Percentiles rank a stretch among this genome's conserved stretches.
Conservation (phyloP, 1,284 basidiomycete species). For the Apiotrichum porosum region DNA sequence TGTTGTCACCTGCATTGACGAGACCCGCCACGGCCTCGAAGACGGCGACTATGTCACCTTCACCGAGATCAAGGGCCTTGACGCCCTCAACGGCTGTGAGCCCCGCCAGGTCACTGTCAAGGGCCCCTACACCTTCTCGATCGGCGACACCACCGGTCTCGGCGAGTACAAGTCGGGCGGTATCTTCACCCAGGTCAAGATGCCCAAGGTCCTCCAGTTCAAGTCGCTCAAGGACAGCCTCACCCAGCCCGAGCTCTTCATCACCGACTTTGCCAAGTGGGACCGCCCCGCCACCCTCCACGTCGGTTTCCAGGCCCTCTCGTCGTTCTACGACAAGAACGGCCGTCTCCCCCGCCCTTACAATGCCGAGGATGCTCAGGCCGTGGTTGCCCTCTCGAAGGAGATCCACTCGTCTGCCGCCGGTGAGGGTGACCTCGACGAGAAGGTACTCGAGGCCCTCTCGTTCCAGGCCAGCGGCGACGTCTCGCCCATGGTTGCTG, state of each 20-base stretch:
- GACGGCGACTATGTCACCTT: conserved; percentile 98
- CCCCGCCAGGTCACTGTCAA: conserved; percentile 90
- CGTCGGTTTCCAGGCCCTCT: conserved; percentile 91
- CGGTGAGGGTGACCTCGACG: conserved; percentile 66
- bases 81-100: conserved; percentile 81
- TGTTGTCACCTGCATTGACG: conserved; percentile 92
- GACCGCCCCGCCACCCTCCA: conserved; percentile 88
- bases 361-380: conserved; percentile 73
- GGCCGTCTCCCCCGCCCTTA: conserved; percentile 75
- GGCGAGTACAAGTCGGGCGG: conserved; percentile 83
- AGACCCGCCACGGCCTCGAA: conserved; percentile 94
- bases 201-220: conserved; percentile 93
- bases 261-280: conserved; percentile 97
- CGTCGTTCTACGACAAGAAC: conserved; percentile 67
- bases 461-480: conserved; percentile 93
- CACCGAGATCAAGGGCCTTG: conserved; percentile 95
- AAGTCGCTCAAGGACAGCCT: conserved; percentile 90
- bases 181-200: conserved; percentile 97
- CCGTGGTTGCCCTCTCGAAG: conserved; percentile 70
- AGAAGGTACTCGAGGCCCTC: conserved; percentile 71
- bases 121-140: conserved; percentile 92
- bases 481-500: conserved; percentile 84
- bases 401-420: conserved; percentile 57
- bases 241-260: conserved; percentile 77
- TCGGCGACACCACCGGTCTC: conserved; percentile 78